Evolutionary conservation across 306 rosid genomes (phyloP), one percentile per base, ranked within the genome.

Genomic region (Lotus japonicus): DNA sequence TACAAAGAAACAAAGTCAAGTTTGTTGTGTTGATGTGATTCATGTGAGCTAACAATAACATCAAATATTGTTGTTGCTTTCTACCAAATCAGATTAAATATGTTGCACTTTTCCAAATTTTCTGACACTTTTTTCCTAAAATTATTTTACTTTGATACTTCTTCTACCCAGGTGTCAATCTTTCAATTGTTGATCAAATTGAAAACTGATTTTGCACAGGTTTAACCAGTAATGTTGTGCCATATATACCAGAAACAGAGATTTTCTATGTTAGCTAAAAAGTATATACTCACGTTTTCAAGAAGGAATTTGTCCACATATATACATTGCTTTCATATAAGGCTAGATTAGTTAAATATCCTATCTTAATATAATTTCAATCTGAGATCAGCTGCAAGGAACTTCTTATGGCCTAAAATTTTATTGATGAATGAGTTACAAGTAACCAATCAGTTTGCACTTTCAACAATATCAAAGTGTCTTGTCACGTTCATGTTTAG

Each of bases 161-260:
- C 28, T 73, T 63, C 67, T 67, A 61, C 26, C 79, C 79, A 68
- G 76, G 79, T 79, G 79, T 55, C 76, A 19, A 62, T 73, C 72
- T 42, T 31, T 33, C 17, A 45, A 16, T 12, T 21, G 53, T 61
- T 53, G 2, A n/a, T 51, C 19, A 60, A 23, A 21, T 68, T 52
- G 23, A 19, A 67, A 67, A 66, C 67, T 21, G 17, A 66, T 19
- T 19, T 51, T 36, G 4, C 39, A 15, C n/a, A 7, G 14, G 33
- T 23, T 68, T 15, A 56, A 56, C 79, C 72, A 68, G 11, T 68
- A 38, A 49, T 68, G 19, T 42, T 53, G 83, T 68, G 83, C 62
- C 83, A 68, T 16, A 68, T 16, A 17, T 54, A 67, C 43, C 56
- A 36, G 57, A 52, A 68, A 23, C 72, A 53, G 33, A 58, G 44